Percentiles rank a stretch among this genome's conserved stretches.
Evolutionary conservation across 371 early-diverging fungal species (phyloP).

Genomic region (Mucor piriformis): DNA sequence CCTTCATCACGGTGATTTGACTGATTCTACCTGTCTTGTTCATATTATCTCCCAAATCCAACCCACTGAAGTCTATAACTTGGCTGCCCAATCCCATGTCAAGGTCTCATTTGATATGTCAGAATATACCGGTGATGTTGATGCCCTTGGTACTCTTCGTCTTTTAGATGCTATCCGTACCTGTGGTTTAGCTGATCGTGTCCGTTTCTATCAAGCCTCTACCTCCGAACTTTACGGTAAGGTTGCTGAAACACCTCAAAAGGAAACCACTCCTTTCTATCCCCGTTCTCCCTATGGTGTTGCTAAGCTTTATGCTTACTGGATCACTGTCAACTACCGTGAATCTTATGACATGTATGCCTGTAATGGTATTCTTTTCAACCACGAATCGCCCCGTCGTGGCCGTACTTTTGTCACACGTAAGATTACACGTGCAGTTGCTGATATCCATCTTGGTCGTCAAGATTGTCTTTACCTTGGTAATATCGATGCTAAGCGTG

Average conservation of each 20-base stretch:
- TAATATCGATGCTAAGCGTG: constrained; percentile 85
- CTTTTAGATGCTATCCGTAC: constrained; percentile 84
- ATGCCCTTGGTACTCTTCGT: constrained; percentile 82
- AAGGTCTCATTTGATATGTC: constrained; percentile 91
- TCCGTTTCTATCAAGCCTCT: constrained; percentile 85
- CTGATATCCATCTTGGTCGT: constrained; percentile 72
- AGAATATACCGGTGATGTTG: constrained; percentile 88
- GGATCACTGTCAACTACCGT: constrained; percentile 86
- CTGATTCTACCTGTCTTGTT: constrained; percentile 81
- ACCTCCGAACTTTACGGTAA: constrained; percentile 86
- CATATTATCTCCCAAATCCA: constrained; percentile 78
- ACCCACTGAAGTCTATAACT: constrained; percentile 82
- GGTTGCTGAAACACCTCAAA: constrained; percentile 81
- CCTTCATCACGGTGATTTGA: constrained; percentile 87
- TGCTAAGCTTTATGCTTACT: constrained; percentile 84
- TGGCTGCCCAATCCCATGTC: constrained; percentile 83
- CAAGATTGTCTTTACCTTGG: constrained; percentile 81
- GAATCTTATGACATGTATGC: constrained; percentile 85
- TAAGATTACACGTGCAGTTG: constrained; percentile 84
- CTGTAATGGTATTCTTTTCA: constrained; percentile 87
- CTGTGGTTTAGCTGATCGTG: constrained; percentile 70
- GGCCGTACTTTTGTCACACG: constrained; percentile 87
- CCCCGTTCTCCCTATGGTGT: constrained; percentile 88
- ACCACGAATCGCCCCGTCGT: constrained; percentile 86
- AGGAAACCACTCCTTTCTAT: constrained; percentile 87